Evolutionary conservation across 768 basidiomycete genomes (phyloP).

Genomic region (Austroboletus eburneus): DNA sequence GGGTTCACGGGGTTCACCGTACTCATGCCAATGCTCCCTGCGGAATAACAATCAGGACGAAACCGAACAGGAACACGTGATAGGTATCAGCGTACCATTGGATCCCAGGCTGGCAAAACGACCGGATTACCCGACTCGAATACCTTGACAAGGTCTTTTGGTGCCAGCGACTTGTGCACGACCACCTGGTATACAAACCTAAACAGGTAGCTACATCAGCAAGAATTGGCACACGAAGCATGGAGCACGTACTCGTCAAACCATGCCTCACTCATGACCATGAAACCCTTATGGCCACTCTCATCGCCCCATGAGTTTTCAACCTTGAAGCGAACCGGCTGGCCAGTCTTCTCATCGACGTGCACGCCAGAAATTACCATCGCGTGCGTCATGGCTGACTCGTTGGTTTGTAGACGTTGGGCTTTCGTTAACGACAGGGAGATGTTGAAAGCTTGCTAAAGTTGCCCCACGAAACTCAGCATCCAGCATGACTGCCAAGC

Average conservation of each 20-base stretch:
- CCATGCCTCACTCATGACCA: constrained; percentile 91
- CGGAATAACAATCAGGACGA: background rate
- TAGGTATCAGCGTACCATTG: constrained; percentile 23
- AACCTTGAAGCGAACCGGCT: constrained; percentile 88
- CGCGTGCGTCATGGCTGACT: constrained; percentile 92
- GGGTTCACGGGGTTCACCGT: background rate
- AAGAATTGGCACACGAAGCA: background rate
- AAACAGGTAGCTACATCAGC: constrained; percentile 3
- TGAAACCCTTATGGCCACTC: constrained; percentile 79
- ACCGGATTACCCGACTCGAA: constrained; percentile 62
- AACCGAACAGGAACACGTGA: background rate
- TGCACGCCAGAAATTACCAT: constrained; percentile 88
- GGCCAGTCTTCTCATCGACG: constrained; percentile 62
- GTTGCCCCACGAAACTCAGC: constrained; percentile 4
- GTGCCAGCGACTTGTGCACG: constrained; percentile 73
- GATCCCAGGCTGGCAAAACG: constrained; percentile 86
- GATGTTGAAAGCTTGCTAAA: constrained; percentile 78
- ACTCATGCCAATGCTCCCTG: constrained; percentile 26
- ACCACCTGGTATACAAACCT: constrained; percentile 95
- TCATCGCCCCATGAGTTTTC: constrained; percentile 93
- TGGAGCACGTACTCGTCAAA: constrained; percentile 70
- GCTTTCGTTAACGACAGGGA: constrained; percentile 79
- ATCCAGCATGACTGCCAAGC: background rate
- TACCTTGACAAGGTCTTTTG: constrained; percentile 76
- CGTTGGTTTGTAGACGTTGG: constrained; percentile 74